Conservation (phyloP, 495 filamentous ascomycete species). For the Penicillium lagena region DNA sequence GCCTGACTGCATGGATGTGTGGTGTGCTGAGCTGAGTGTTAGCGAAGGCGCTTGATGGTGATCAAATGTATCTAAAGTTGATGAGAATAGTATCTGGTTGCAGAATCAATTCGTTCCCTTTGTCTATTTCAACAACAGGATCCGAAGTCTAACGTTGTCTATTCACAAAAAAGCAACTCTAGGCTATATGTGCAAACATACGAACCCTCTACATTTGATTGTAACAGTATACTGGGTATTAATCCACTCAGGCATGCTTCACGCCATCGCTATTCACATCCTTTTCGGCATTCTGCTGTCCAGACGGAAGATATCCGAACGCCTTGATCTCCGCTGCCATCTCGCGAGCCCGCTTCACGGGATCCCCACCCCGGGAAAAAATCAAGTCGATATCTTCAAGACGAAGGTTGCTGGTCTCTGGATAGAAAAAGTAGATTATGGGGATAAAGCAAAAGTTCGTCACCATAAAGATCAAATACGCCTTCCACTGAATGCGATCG, state of each 20-base stretch:
- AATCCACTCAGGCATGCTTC: constrained; percentile 1
- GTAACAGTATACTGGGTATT: too few relatives aligned
- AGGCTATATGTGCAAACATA: neutral
- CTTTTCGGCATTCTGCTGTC: constrained; percentile 4
- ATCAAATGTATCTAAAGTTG: too few relatives aligned
- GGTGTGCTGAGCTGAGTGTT: constrained; percentile 6
- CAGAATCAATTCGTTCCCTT: too few relatives aligned
- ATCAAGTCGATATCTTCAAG: constrained; percentile 31
- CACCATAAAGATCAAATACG: constrained; percentile 54
- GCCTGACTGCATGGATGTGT: constrained; percentile 19
- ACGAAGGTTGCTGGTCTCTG: constrained; percentile 39
- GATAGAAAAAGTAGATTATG: constrained; percentile 38
- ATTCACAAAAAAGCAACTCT: too few relatives aligned
- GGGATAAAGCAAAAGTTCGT: constrained; percentile 46
- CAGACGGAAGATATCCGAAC: constrained; percentile 3
- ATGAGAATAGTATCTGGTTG: neutral
- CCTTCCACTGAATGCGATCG: constrained; percentile 47
- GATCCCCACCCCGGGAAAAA: constrained; percentile 17
- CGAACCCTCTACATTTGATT: too few relatives aligned
- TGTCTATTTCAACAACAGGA: too few relatives aligned
- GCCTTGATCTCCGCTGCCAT: constrained; percentile 12
- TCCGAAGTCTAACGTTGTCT: too few relatives aligned
- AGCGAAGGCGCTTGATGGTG: too few relatives aligned
- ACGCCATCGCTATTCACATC: constrained; percentile 1
- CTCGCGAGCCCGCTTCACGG: constrained; percentile 7